Evolutionary conservation across 2,329 filamentous ascomycete species (phyloP).

Genomic region (Pseudocercospora musae): DNA sequence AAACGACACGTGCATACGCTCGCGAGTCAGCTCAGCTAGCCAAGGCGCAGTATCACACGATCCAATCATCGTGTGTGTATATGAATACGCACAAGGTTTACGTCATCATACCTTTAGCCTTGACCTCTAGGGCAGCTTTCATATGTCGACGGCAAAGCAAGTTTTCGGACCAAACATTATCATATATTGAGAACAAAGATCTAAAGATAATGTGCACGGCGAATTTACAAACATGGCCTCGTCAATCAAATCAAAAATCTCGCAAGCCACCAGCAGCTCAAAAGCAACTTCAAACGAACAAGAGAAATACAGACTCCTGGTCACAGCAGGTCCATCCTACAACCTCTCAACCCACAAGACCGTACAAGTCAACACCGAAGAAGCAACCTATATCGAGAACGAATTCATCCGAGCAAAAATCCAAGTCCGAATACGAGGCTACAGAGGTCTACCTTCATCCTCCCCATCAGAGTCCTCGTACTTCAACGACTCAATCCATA

Average conservation of each 20-base stretch:
- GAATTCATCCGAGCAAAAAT: slow-evolving; percentile 64
- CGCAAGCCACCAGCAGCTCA: slow-evolving; percentile 17
- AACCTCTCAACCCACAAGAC: slow-evolving; percentile 64
- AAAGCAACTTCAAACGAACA: slow-evolving; percentile 36
- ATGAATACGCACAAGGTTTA: background rate
- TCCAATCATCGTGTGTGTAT: background rate
- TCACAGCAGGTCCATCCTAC: slow-evolving; percentile 78
- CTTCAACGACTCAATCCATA: slow-evolving; percentile 69
- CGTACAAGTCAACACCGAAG: slow-evolving; percentile 67
- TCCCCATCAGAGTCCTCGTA: slow-evolving; percentile 68
- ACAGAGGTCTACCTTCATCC: slow-evolving; percentile 60
- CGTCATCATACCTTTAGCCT: background rate
- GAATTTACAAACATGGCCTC: slow-evolving; percentile 22
- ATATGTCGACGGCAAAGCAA: background rate
- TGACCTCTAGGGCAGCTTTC: background rate
- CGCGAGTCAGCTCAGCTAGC: background rate
- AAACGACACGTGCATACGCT: background rate
- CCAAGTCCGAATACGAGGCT: slow-evolving; percentile 70
- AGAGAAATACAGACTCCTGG: slow-evolving; percentile 69
- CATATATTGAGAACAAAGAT: background rate
- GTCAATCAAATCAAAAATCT: slow-evolving; percentile 20
- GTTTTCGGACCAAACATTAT: background rate
- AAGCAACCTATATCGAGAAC: slow-evolving; percentile 60
- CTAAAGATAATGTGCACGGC: background rate
- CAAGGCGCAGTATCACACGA: background rate